phyloP scores from a whole-genome alignment of 305 asterid species.

The Fraxinus floribunda region DNA sequence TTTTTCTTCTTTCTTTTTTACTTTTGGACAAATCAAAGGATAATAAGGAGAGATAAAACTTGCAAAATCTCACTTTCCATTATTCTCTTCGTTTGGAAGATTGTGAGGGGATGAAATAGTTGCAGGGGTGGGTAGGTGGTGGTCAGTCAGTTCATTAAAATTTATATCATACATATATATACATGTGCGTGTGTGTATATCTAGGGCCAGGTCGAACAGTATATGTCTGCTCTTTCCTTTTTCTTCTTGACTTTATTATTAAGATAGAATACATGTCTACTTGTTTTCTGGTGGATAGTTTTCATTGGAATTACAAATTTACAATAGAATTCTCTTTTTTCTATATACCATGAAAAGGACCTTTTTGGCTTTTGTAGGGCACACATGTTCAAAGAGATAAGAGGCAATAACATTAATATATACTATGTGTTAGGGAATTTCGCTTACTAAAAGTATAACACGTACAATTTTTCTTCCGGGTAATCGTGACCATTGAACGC shows the following conservation, averaged over 20 bases:
- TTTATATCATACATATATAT: conserved; percentile 9
- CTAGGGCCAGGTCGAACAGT: not conserved
- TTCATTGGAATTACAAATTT: conserved; percentile 31
- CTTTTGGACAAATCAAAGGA: not conserved
- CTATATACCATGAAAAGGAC: conserved; percentile 63
- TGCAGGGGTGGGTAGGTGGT: conserved; percentile 42
- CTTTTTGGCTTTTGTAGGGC: conserved; percentile 53
- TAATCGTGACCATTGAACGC: not conserved
- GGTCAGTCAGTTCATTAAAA: conserved; percentile 51
- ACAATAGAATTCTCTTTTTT: conserved; percentile 44
- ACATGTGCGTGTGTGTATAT: too few relatives aligned
- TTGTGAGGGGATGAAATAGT: conserved; percentile 44
- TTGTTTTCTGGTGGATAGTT: conserved; percentile 27
- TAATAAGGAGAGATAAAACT: conserved; percentile 34
- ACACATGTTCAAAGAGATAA: conserved; percentile 5
- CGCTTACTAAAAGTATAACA: not conserved
- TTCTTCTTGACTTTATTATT: conserved; percentile 43
- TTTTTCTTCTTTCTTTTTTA: not conserved
- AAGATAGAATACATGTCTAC: conserved; percentile 28
- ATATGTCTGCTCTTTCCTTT: not conserved
- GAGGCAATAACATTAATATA: not conserved
- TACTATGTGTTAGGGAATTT: not conserved
- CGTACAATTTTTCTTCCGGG: not conserved
- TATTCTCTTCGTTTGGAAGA: conserved; percentile 76
- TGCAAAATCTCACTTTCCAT: conserved; percentile 65